Base-by-base conservation (phyloP, 352 stramenopile genomes). In the Pythium pyrilobum region DNA sequence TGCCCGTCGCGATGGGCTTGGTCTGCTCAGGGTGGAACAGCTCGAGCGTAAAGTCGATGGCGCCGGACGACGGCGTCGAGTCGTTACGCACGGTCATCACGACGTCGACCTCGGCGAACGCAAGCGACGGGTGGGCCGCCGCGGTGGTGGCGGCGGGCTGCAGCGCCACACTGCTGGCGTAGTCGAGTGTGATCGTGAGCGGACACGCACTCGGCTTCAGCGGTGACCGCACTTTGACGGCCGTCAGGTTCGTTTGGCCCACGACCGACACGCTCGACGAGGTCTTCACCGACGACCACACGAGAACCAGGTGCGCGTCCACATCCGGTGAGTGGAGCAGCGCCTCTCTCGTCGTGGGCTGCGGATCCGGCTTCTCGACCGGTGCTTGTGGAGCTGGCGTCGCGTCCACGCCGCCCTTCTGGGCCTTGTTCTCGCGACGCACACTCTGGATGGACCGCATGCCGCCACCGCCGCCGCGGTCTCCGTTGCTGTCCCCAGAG, bases 391-490 rank as follows among this genome's bases (percentile, higher is more conserved):
- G 33, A 13, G 32, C 45, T n/a, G 29, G 23, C 32, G 24, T 28
- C 15, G 56, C 28, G 0, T 52, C 44, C 2, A 18, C 43, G 13
- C 39, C 43, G 24, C 62, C 59, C 36, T 87, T 87, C 25, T 86
- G 36, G 8, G 82, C 77, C 61, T 92, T 92, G 69, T 94, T 94
- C 53, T 90, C 79, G 40, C 84, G 75, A 33, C 84, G 70, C 21
- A 94, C 84, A 56, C 84, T 94, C 58, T 94, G 84, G 56, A 94
- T 94, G 9, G 84, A 89, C 11, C 84, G 81, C 8, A 94, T 81
- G 3, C 81, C 81, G 10, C 77, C 77, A 11, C 56, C 56, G 39
- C 41, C 48, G 41, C 66, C 67, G 41, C 77, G 66, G 24, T 45
- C 36, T 23, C 24, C 43, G 4, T 31, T 31, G 25, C 56, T 32